Percentiles rank a stretch among this genome's conserved stretches.
Evolutionary conservation across 148 eudicot genomes (phyloP).

Genomic region (Selenicereus undatus): DNA sequence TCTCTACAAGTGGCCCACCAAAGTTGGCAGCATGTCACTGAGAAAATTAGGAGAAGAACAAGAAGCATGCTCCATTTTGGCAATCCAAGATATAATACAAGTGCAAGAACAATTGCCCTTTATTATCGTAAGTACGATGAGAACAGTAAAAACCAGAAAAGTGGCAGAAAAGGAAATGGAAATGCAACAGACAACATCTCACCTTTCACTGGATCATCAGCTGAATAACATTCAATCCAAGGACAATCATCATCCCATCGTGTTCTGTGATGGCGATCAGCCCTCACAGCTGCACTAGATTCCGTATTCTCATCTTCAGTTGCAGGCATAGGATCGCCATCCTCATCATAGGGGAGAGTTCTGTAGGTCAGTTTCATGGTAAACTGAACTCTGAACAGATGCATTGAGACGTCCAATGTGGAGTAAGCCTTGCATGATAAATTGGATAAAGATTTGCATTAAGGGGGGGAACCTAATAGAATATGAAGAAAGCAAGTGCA

Average conservation of each 20-base stretch:
- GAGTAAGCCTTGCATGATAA: slow-evolving; percentile 61
- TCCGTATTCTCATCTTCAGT: slow-evolving; percentile 36
- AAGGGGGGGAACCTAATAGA: not conserved
- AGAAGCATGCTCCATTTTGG: slow-evolving; percentile 1
- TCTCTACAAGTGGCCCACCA: not conserved
- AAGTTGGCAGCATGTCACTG: not conserved
- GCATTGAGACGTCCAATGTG: slow-evolving; percentile 63
- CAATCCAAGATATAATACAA: not conserved
- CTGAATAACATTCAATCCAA: slow-evolving; percentile 98
- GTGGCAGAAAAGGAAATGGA: not conserved
- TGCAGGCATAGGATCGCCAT: slow-evolving; percentile 45
- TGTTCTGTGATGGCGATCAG: slow-evolving; percentile 42
- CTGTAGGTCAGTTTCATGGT: slow-evolving; percentile 85
- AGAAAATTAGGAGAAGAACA: not conserved
- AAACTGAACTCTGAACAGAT: slow-evolving; percentile 65
- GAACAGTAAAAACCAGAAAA: not conserved
- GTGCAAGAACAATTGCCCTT: not conserved
- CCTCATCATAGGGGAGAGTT: slow-evolving; percentile 54
- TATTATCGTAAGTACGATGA: not conserved
- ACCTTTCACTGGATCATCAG: slow-evolving; percentile 95
- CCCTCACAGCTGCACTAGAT: slow-evolving; percentile 38
- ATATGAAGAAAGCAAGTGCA: not conserved
- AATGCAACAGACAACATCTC: slow-evolving; percentile 2
- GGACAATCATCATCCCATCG: slow-evolving; percentile 97
- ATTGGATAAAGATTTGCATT: slow-evolving; percentile 14